phyloP scores from a whole-genome alignment of 2,329 filamentous ascomycete genomes.

The Pseudocercospora pini-densiflorae region DNA sequence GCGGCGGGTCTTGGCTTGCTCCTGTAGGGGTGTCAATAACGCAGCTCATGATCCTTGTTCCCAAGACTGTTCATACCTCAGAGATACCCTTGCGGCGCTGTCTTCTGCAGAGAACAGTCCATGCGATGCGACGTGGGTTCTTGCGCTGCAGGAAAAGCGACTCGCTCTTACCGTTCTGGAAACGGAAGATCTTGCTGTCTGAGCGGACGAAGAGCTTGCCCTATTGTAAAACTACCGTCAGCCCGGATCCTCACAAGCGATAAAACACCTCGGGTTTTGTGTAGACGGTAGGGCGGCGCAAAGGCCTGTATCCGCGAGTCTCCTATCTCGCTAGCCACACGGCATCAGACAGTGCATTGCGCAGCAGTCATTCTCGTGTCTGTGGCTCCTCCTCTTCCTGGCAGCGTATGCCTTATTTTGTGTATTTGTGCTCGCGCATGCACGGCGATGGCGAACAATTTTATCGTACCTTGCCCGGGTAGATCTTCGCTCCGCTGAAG shows the following conservation, averaged over 20 bases:
- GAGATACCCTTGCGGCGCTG: constrained; percentile 99
- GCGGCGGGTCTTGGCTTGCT: constrained; percentile 99
- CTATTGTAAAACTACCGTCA: constrained; percentile 56
- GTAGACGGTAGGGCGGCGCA: constrained; percentile 10
- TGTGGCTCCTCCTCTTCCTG: constrained; percentile 17
- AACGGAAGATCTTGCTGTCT: constrained; percentile 99
- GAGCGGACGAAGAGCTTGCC: constrained; percentile 99
- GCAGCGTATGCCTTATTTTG: constrained; percentile 11
- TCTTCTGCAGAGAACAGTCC: constrained; percentile 97
- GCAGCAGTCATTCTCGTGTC: constrained; percentile 12
- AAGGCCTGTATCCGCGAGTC: background rate
- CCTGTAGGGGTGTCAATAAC: constrained; percentile 61
- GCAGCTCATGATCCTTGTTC: background rate
- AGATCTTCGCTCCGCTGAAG: constrained; percentile 79
- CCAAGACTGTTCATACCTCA: constrained; percentile 74
- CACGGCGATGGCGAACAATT: constrained; percentile 3
- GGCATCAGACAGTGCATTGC: constrained; percentile 11
- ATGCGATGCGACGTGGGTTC: constrained; percentile 99
- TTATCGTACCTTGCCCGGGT: constrained; percentile 71
- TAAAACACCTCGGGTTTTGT: constrained; percentile 27
- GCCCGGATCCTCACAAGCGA: constrained; percentile 27
- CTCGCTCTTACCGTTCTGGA: constrained; percentile 99
- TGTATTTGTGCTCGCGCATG: constrained; percentile 7
- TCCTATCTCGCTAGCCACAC: background rate
- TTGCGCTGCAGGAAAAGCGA: constrained; percentile 99